Conservation (phyloP, 305 asterid species). For the Fraxinus dipetala region DNA sequence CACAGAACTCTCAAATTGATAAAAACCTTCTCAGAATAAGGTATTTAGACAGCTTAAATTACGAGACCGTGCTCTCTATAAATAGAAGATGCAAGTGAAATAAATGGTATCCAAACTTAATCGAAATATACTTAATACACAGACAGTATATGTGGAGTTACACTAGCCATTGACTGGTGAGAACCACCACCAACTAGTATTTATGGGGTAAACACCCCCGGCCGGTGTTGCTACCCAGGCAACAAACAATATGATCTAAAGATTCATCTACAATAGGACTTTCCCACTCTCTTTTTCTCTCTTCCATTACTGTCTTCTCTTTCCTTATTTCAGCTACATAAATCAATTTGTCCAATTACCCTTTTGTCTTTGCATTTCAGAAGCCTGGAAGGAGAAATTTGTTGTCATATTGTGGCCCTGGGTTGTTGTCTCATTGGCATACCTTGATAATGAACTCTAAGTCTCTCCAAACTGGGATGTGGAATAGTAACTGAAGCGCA, state of each 20-base stretch:
- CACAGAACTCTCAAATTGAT: not conserved
- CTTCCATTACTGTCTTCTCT: not conserved
- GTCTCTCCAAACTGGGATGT: constrained; percentile 67
- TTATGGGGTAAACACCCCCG: not conserved
- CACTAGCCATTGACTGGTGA: not conserved
- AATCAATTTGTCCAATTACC: not conserved
- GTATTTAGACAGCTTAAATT: not conserved
- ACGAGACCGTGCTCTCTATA: not conserved
- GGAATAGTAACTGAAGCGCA: constrained; percentile 70
- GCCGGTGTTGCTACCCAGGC: not conserved
- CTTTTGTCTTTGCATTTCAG: not conserved
- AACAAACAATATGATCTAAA: not conserved
- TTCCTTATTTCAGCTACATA: not conserved
- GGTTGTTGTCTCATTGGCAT: not conserved
- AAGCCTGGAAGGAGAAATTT: not conserved
- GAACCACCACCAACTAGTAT: not conserved
- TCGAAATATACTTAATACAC: not conserved
- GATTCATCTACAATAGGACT: not conserved
- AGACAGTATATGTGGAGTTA: not conserved
- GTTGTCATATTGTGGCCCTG: not conserved
- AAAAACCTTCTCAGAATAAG: not conserved
- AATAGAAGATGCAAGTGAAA: not conserved
- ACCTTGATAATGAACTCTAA: constrained; percentile 46
- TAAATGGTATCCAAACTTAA: not conserved
- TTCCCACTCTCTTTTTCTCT: not conserved